phyloP scores from a whole-genome alignment of 2,329 filamentous ascomycete genomes.

The Fusarium transvaalense region DNA sequence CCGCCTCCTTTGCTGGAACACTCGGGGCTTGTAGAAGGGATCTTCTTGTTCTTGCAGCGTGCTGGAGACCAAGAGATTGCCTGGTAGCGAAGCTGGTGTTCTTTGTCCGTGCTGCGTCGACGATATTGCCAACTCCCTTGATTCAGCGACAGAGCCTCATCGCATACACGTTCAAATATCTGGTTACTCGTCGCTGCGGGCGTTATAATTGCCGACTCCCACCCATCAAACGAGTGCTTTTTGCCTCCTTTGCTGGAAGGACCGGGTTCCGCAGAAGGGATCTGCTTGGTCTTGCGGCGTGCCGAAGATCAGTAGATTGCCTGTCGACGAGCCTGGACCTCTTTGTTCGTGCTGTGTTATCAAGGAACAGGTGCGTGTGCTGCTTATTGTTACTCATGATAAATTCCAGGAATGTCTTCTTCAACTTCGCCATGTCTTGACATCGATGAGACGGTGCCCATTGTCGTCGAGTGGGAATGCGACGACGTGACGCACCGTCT shows the following conservation, averaged over 20 bases:
- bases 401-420: constrained; percentile 13
- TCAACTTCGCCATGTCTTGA: constrained; percentile 20
- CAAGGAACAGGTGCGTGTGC: constrained; percentile 7
- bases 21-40: constrained; percentile 22
- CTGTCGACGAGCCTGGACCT: constrained; percentile 16
- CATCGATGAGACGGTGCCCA: constrained; percentile 10
- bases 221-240: constrained; percentile 18
- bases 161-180: background rate
- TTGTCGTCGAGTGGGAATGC: constrained; percentile 22
- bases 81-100: constrained; percentile 15
- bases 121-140: background rate
- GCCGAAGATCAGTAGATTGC: constrained; percentile 17
- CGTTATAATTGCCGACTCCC: constrained; percentile 33
- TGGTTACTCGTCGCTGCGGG: constrained; percentile 8
- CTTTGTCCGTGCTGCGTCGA: background rate
- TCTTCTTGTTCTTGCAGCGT: constrained; percentile 9
- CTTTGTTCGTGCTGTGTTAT: constrained; percentile 8
- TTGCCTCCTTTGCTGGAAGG: constrained; percentile 20
- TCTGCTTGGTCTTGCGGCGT: constrained; percentile 15
- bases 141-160: background rate
- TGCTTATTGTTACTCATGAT: constrained; percentile 9
- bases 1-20: constrained; percentile 13
- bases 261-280: constrained; percentile 26
- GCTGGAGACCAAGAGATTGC: background rate
- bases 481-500: constrained; percentile 11